Base-by-base conservation (phyloP, 768 basidiomycete genomes). In the Podaxis pistillaris region DNA sequence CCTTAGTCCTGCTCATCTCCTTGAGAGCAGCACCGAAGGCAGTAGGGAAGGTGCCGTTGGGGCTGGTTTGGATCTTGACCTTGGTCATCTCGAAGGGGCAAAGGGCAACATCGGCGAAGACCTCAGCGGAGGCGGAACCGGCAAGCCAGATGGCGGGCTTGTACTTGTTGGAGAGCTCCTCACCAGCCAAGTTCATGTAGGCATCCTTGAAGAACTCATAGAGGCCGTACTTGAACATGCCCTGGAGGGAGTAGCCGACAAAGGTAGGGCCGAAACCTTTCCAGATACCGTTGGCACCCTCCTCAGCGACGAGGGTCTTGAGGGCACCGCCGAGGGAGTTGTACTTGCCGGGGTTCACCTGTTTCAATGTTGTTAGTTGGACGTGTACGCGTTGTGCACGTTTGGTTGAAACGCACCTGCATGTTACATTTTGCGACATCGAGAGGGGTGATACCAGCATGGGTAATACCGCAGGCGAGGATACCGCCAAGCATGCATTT, bases 201-300 rank as follows among this genome's bases (percentile, higher is more conserved):
- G 72, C 63, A 75, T 97, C 95, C 83, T 96, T 98, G 91, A 96
- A 98, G 72, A 91, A 75, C 79, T 98, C 95, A 75, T 97, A 97
- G 75, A 96, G 91, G 80, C 96, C 96, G 76, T 93, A 97, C 79
- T 98, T 98, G 90, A 96, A 94, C 86, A 95, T 89, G 74, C 96
- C 96, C 80, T 97, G 96, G 70, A 94, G 84, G 8, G 93, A 93
- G 82, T 96, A 96, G 66, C 96, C 94, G 76, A 96, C 81, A 65
- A 94, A 81, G 63, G 96, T 98, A 58, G 96, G 96, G 40, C 92
- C 92, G 73, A 97, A 81, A 70, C 96, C 96, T 77, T 96, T 98
- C 88, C 94, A 91, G 76, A 97, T 86, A 75, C 93, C 96, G 41
- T 75, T 86, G 64, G 87, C 76, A 69, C 95, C 92, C 76, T 96